Evolutionary conservation across 495 filamentous ascomycete genomes (phyloP).

Genomic region (Aspergillus sclerotiicarbonarius): DNA sequence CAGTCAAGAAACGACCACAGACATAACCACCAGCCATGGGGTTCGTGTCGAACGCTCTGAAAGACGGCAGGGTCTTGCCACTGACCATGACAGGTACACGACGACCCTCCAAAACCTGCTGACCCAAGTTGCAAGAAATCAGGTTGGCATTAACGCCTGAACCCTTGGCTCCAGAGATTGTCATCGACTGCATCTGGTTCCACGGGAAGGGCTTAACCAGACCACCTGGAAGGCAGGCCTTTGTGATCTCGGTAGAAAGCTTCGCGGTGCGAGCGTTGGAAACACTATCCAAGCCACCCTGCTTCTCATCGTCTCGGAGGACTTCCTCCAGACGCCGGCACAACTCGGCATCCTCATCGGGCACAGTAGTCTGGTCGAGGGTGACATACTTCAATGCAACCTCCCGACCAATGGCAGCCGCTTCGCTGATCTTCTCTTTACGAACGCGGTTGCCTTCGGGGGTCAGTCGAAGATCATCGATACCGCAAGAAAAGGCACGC

Average conservation of each 20-base stretch:
- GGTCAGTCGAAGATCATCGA: conserved; percentile 91
- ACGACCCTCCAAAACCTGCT: conserved; percentile 93
- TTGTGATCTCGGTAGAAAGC: conserved; percentile 78
- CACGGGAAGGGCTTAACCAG: conserved; percentile 89
- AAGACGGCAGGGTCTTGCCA: conserved; percentile 94
- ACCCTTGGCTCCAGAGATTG: conserved; percentile 93
- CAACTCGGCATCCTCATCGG: conserved; percentile 65
- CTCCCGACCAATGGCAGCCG: conserved; percentile 71
- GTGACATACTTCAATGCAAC: conserved; percentile 90
- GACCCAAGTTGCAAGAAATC: conserved; percentile 96
- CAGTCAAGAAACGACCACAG: conserved; percentile 94
- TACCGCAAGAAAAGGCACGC: conserved; percentile 93
- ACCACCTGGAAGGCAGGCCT: conserved; percentile 72
- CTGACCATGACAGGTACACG: conserved; percentile 97
- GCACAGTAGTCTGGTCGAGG: conserved; percentile 60
- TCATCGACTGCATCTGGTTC: conserved; percentile 99
- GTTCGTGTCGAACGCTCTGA: conserved; percentile 85
- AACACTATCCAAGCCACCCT: conserved; percentile 79
- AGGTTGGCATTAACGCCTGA: conserved; percentile 89
- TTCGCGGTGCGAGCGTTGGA: conserved; percentile 68
- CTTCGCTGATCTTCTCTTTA: conserved; percentile 64
- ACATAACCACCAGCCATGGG: conserved; percentile 93
- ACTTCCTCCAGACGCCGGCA: conserved; percentile 81
- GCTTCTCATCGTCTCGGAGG: conserved; percentile 84
- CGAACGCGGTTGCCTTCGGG: conserved; percentile 71